phyloP scores from a whole-genome alignment of 768 basidiomycete genomes.

The Clitopilus hobsonii region DNA sequence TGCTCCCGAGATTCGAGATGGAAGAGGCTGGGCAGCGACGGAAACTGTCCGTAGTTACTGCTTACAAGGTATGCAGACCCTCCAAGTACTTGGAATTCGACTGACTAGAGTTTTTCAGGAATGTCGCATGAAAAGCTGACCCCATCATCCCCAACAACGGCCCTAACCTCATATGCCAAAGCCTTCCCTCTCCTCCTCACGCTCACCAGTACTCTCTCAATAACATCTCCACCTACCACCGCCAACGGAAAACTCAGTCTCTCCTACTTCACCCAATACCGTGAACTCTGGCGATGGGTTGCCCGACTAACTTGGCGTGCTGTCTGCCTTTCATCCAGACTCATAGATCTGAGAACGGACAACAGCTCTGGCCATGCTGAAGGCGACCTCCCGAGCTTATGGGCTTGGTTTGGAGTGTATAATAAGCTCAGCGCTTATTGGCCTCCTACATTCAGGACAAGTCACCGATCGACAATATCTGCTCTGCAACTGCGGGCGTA shows the following conservation, averaged over 20 bases:
- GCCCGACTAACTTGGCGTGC: constrained; percentile 83
- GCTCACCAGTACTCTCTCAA: constrained; percentile 41
- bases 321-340: constrained; percentile 56
- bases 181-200: constrained; percentile 49
- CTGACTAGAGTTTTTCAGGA: constrained; percentile 36
- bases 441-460: constrained; percentile 75
- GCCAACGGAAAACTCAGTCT: constrained; percentile 34
- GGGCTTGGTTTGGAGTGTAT: constrained; percentile 62
- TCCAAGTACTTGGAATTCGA: background rate
- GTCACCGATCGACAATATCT: constrained; percentile 66
- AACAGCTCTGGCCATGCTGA: constrained; percentile 14
- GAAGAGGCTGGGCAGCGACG: constrained; percentile 65
- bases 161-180: constrained; percentile 52
- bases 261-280: constrained; percentile 59
- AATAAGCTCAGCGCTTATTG: constrained; percentile 59
- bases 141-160: constrained; percentile 40
- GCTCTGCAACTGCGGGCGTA: constrained; percentile 73
- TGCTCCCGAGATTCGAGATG: constrained; percentile 58
- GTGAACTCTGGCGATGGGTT: constrained; percentile 85
- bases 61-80: constrained; percentile 56
- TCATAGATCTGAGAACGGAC: constrained; percentile 30
- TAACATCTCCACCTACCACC: constrained; percentile 17
- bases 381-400: constrained; percentile 34
- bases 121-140: constrained; percentile 68
- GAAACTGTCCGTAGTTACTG: constrained; percentile 76